Percentiles rank a stretch among this genome's conserved stretches.
These are phyloP conservation scores for Aspergillus calidoustus DNA, from an alignment of 2,329 filamentous ascomycete species.

Conservation along the genomic window DNA sequence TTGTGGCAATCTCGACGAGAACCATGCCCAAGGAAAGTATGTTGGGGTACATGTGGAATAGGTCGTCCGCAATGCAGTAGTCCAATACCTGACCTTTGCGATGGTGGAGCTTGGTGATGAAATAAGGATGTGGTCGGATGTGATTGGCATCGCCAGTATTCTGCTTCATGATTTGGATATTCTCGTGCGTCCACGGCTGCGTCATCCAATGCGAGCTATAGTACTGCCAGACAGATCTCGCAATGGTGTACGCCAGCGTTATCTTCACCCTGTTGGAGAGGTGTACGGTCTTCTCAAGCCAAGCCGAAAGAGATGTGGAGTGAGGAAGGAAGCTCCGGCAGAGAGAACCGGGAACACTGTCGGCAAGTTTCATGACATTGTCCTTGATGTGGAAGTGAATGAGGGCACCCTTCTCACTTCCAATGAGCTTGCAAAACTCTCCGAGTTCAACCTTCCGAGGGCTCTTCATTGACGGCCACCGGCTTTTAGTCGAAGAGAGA, in stretches of 20 bases:
- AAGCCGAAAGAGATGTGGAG: neutral
- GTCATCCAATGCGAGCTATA: constrained; percentile 2
- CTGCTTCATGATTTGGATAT: constrained; percentile 9
- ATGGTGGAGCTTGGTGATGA: neutral
- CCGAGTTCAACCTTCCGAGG: neutral
- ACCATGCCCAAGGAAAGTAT: constrained; percentile 3
- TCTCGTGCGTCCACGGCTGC: constrained; percentile 9
- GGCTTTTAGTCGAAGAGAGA: neutral
- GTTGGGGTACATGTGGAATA: constrained; percentile 1
- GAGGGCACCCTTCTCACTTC: neutral
- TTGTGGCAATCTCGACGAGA: constrained; percentile 1
- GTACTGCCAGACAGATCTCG: constrained; percentile 8
- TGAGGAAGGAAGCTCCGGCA: neutral
- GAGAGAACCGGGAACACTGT: neutral
- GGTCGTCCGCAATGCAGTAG: neutral
- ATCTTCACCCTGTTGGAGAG: constrained; percentile 6
- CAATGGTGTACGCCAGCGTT: neutral
- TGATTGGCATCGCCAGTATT: neutral
- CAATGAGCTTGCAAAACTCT: constrained; percentile 9
- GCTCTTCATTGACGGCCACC: neutral
- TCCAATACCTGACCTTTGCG: neutral
- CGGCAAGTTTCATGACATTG: neutral
- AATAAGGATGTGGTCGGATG: neutral
- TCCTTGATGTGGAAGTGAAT: constrained; percentile 8
- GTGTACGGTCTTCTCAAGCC: neutral